Evolutionary conservation across 2,329 filamentous ascomycete species (phyloP).

Genomic region (Talaromyces rugulosus): DNA sequence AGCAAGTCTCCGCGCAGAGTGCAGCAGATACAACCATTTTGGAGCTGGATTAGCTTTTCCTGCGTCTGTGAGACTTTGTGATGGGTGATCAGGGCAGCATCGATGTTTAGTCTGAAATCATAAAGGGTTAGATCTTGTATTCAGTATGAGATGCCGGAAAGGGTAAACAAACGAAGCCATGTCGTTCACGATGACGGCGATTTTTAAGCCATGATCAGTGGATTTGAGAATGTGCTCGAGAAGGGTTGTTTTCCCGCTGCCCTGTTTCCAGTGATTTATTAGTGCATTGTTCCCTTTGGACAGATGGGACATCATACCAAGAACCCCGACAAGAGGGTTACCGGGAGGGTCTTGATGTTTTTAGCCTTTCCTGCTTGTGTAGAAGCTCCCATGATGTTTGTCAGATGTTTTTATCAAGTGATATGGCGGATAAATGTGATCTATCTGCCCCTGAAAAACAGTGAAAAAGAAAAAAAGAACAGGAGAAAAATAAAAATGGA

Average conservation of each 20-base stretch:
- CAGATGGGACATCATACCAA: slow-evolving; percentile 35
- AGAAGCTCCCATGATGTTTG: background rate
- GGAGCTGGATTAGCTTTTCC: slow-evolving; percentile 63
- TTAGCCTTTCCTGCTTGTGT: background rate
- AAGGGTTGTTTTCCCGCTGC: slow-evolving; percentile 67
- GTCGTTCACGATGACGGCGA: slow-evolving; percentile 71
- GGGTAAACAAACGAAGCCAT: slow-evolving; percentile 52
- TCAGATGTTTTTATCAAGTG: background rate
- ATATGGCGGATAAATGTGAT: background rate
- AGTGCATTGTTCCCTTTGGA: slow-evolving; percentile 11
- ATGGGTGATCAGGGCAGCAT: slow-evolving; percentile 58
- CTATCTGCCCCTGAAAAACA: background rate
- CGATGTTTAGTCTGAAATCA: slow-evolving; percentile 55
- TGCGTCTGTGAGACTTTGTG: slow-evolving; percentile 56
- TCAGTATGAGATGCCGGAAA: background rate
- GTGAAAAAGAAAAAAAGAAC: background rate
- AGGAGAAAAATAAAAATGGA: background rate
- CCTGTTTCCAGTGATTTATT: slow-evolving; percentile 38
- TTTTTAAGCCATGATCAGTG: slow-evolving; percentile 60
- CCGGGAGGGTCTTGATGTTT: slow-evolving; percentile 39
- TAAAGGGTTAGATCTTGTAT: background rate
- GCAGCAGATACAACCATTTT: slow-evolving; percentile 74
- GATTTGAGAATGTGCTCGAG: slow-evolving; percentile 65
- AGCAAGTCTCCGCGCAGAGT: slow-evolving; percentile 68
- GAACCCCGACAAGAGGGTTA: slow-evolving; percentile 60